Percentiles rank a stretch among this genome's conserved stretches.
phyloP scores from a whole-genome alignment of 176 grass and related monocot species.

The Aegilops bicornis region DNA sequence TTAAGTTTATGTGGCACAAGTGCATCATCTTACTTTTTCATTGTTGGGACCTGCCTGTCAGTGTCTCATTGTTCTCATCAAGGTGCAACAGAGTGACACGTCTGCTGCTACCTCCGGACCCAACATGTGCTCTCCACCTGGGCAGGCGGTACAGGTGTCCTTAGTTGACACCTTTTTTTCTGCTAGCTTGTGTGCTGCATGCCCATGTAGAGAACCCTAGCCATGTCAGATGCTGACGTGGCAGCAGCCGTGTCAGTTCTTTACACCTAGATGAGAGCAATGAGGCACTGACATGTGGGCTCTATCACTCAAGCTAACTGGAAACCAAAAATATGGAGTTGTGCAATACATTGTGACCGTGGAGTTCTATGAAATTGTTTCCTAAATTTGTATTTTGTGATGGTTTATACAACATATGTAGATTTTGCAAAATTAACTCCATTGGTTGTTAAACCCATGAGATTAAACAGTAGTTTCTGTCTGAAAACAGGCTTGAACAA shows the following conservation, averaged over 20 bases:
- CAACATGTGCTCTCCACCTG: neutral
- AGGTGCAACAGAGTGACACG: neutral
- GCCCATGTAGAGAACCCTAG: neutral
- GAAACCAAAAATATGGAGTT: neutral
- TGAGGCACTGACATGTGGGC: neutral
- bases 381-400: neutral
- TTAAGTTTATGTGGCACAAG: conserved; percentile 5
- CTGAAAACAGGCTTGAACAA: conserved; percentile 51
- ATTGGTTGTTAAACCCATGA: conserved; percentile 8
- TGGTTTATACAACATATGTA: neutral
- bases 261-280: neutral
- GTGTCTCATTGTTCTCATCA: neutral
- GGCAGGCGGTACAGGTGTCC: neutral
- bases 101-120: neutral
- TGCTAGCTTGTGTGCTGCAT: neutral
- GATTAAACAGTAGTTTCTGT: conserved; percentile 23
- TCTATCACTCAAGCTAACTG: neutral
- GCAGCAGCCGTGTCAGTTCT: neutral
- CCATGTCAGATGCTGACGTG: neutral
- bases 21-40: neutral
- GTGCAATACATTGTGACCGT: neutral
- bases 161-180: neutral
- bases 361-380: neutral
- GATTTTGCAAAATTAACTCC: neutral
- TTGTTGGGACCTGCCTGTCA: no score